A percentile compares a stretch with the other conserved stretches of the same genome.
These are phyloP conservation scores for Ophiostoma fasciatum DNA, from an alignment of 2,329 filamentous ascomycete species.

Conservation along the genomic window DNA sequence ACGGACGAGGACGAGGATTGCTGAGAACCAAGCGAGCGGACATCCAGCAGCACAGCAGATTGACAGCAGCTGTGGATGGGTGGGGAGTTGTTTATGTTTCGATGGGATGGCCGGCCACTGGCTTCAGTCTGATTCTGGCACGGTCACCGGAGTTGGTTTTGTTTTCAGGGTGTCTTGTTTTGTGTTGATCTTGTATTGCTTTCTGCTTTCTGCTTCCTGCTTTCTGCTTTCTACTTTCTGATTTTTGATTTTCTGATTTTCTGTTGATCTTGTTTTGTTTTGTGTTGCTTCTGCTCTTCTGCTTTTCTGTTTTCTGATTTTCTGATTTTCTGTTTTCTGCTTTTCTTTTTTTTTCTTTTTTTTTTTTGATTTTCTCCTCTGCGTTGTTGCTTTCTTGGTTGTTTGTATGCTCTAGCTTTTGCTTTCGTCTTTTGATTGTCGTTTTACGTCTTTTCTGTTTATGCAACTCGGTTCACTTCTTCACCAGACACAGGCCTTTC, in stretches of 20 bases:
- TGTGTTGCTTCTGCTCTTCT: not conserved
- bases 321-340: not conserved
- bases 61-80: not conserved
- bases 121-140: too few species aligned
- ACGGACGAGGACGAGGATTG: slow-evolving; percentile 6
- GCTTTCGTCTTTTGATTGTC: not conserved
- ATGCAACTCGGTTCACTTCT: too few species aligned
- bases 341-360: not conserved
- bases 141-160: not conserved
- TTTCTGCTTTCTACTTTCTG: not conserved
- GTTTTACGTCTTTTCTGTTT: too few species aligned
- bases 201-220: not conserved
- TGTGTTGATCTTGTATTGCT: not conserved
- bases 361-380: not conserved
- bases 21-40: too few species aligned
- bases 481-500: too few species aligned
- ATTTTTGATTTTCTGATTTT: not conserved
- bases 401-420: not conserved
- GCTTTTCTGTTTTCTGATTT: not conserved
- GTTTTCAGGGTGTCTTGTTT: not conserved
- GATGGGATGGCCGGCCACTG: too few species aligned
- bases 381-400: not conserved
- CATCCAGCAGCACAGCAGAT: too few species aligned
- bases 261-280: not conserved
- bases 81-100: not conserved